Evolutionary conservation across 805 yeast genomes (phyloP).

Genomic region (Starmerella sirachaensis): DNA sequence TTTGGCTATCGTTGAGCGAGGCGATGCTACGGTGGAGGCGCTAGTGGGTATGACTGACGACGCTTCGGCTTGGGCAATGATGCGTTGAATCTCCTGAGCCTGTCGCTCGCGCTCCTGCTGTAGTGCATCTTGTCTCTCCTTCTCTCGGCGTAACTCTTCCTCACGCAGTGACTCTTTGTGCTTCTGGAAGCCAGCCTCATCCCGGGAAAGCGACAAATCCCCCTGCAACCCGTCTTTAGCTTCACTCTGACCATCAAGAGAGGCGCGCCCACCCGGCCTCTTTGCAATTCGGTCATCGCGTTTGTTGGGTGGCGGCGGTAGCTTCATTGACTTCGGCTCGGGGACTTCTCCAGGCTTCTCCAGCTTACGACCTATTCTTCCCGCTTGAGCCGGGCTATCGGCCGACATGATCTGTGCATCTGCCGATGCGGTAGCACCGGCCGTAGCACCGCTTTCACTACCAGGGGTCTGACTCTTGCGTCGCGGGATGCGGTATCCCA

Average conservation of each 20-base stretch:
- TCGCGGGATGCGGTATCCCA: conserved; percentile 80
- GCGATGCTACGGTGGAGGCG: conserved; percentile 1
- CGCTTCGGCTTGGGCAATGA: conserved; percentile 20
- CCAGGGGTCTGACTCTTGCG: conserved; percentile 27
- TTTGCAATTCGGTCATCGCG: too few relatives aligned
- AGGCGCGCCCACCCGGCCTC: too few relatives aligned
- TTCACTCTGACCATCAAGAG: too few relatives aligned
- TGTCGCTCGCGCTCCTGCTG: conserved; percentile 22
- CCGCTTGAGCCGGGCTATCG: background rate
- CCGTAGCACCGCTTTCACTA: background rate
- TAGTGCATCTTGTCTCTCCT: conserved; percentile 10
- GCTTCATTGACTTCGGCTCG: background rate
- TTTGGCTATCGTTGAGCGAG: background rate
- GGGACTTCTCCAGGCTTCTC: background rate
- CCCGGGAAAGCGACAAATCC: too few relatives aligned
- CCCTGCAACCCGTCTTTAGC: too few relatives aligned
- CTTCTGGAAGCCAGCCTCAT: conserved; percentile 4
- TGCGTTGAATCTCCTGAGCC: conserved; percentile 29
- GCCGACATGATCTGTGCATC: background rate
- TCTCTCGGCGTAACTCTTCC: conserved; percentile 7
- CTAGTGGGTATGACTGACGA: conserved; percentile 3
- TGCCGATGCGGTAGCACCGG: background rate
- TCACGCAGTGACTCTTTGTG: conserved; percentile 3
- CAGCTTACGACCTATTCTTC: background rate
- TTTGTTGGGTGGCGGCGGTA: conserved; percentile 24